Evolutionary conservation across 192 early-diverging fungal species (phyloP).

Genomic region (Gryganskiella cystojenkinii): DNA sequence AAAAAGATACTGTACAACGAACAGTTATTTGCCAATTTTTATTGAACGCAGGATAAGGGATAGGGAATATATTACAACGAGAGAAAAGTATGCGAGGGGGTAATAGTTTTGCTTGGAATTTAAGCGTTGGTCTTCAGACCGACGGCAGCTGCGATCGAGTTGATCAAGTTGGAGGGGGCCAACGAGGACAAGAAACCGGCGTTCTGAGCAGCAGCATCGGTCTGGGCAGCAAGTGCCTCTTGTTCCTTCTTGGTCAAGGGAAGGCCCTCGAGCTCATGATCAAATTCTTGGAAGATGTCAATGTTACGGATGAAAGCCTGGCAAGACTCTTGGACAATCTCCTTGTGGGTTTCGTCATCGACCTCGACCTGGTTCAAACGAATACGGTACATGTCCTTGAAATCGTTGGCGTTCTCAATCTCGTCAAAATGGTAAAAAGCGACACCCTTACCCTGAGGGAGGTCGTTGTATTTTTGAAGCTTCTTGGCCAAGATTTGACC

Average conservation of each 20-base stretch:
- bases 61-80: constrained; percentile 21
- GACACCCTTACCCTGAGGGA: constrained; percentile 57
- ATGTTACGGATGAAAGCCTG: constrained; percentile 45
- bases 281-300: constrained; percentile 53
- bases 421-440: constrained; percentile 63
- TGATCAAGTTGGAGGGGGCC: constrained; percentile 28
- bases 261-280: constrained; percentile 37
- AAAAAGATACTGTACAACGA: background rate
- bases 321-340: constrained; percentile 40
- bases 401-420: constrained; percentile 58
- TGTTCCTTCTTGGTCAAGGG: constrained; percentile 40
- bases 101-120: background rate
- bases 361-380: constrained; percentile 60
- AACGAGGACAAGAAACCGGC: constrained; percentile 20
- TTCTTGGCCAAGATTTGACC: constrained; percentile 65
- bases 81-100: background rate
- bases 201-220: constrained; percentile 6
- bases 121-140: constrained; percentile 36
- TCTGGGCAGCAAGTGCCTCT: constrained; percentile 24
- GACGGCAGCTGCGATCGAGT: constrained; percentile 28
- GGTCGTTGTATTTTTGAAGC: constrained; percentile 58
- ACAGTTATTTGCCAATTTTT: too few species aligned
- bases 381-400: constrained; percentile 62
- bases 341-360: constrained; percentile 33
- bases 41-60: too few species aligned